Evolutionary conservation across 163 green algal species (phyloP), one percentile per base, ranked within the genome.

Genomic region (Chlorella variabilis): DNA sequence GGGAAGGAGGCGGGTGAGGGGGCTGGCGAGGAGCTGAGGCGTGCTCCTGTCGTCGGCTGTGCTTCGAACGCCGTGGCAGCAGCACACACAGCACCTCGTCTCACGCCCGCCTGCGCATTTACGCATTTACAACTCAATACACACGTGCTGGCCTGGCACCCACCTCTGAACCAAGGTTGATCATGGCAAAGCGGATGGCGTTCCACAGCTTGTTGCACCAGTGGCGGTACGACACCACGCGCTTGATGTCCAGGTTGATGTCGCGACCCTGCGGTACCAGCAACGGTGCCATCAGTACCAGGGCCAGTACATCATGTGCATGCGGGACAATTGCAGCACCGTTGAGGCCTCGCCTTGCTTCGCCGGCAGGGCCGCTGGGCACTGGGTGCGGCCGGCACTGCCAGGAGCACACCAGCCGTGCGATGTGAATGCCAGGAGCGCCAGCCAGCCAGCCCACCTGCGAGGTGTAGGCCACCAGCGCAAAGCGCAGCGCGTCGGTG

Each of bases 121-220:
- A n/a, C n/a, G n/a, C n/a, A n/a, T n/a, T n/a, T n/a, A n/a, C n/a
- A n/a, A n/a, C n/a, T n/a, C n/a, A n/a, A n/a, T n/a, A n/a, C 56
- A 20, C 25, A 48, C 59, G 7, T 41, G 31, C 38, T 68, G 25
- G n/a, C 25, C 23, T 34, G 45, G 31, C 5, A 18, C 66, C 8
- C 73, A 98, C 73, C 70, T 75, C 89, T 8, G 91, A 73, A 2
- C 91, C 91, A 29, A 99, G 90, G 91, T 98, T 98, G 76, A 98
- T 89, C 91, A 98, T 94, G 39, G 93, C 96, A 85, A 98, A 99
- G 39, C 90, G 89, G 86, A 98, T 96, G n/a, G 96, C 96, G 85
- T 99, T 99, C 95, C 96, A 99, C 62, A 99, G 92, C 93, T 99
- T 99, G 92, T 99, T 99, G 94, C 94, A 99, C 96, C 96, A 99